Percentiles rank a stretch among this genome's conserved stretches.
These are phyloP conservation scores for Kazachstania taianensis DNA, from an alignment of 805 yeast genomes.

Conservation along the genomic window DNA sequence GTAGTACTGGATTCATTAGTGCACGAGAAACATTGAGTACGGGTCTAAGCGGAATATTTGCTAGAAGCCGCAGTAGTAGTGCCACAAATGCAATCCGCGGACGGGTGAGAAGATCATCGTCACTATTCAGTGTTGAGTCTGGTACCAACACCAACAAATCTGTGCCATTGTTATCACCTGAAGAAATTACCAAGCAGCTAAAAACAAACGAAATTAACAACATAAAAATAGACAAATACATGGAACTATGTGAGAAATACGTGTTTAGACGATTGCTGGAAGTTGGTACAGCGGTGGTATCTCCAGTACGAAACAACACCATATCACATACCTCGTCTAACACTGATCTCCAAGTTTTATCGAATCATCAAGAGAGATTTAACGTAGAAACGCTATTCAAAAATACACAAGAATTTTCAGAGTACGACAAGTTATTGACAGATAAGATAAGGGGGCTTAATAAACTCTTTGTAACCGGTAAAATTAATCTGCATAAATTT, in stretches of 20 bases:
- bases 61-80: slow-evolving; percentile 26
- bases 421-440: slow-evolving; percentile 19
- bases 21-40: slow-evolving; percentile 27
- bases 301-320: slow-evolving; percentile 2
- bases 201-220: slow-evolving; percentile 19
- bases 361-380: slow-evolving; percentile 7
- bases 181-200: slow-evolving; percentile 23
- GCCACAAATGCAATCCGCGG: background rate
- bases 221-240: slow-evolving; percentile 20
- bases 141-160: slow-evolving; percentile 9
- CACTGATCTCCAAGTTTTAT: background rate
- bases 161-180: slow-evolving; percentile 24
- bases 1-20: slow-evolving; percentile 8
- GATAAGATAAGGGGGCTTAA: slow-evolving; percentile 17
- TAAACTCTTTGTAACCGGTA: slow-evolving; percentile 13
- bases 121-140: slow-evolving; percentile 21
- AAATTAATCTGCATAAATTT: slow-evolving; percentile 18
- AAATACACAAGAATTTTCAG: slow-evolving; percentile 26
- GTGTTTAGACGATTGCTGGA: slow-evolving; percentile 22
- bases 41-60: slow-evolving; percentile 29
- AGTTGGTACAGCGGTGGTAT: slow-evolving; percentile 26
- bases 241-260: slow-evolving; percentile 26
- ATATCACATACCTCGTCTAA: background rate
- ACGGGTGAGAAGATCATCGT: slow-evolving; percentile 24
- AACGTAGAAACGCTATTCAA: slow-evolving; percentile 21